Percentiles rank a stretch among this genome's conserved stretches.
Conservation (phyloP, 2,329 filamentous ascomycete species). For the Tolypocladium cylindrosporum region DNA sequence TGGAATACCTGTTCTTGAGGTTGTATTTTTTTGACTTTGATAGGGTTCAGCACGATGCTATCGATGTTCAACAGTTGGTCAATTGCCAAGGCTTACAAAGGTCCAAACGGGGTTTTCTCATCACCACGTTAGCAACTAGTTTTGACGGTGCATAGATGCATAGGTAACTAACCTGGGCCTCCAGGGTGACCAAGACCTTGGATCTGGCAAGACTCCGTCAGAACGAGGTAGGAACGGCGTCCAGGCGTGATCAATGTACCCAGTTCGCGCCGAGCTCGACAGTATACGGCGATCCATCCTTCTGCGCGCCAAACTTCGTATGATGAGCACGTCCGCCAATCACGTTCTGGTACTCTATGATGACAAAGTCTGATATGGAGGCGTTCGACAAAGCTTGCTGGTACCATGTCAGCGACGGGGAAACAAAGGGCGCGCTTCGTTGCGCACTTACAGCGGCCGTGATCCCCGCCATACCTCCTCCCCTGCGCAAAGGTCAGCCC, state of each 20-base stretch:
- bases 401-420: not conserved
- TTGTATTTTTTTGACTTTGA: constrained; percentile 43
- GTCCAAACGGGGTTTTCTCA: constrained; percentile 53
- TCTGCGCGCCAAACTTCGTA: constrained; percentile 40
- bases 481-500: constrained; percentile 14
- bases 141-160: too few species aligned
- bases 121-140: constrained; percentile 4
- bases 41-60: not conserved
- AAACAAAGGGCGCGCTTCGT: too few species aligned
- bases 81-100: constrained; percentile 15
- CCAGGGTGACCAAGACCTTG: constrained; percentile 12
- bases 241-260: constrained; percentile 19
- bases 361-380: constrained; percentile 53
- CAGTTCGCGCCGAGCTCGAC: constrained; percentile 62
- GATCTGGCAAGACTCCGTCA: constrained; percentile 12
- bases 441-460: constrained; percentile 36
- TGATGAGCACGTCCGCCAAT: constrained; percentile 55
- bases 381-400: constrained; percentile 48
- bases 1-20: constrained; percentile 44
- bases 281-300: constrained; percentile 41
- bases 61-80: not conserved
- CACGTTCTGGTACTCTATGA: constrained; percentile 52
- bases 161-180: constrained; percentile 10
- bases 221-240: constrained; percentile 8
- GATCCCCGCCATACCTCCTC: constrained; percentile 53